Percentiles rank a stretch among this genome's conserved stretches.
phyloP scores from a whole-genome alignment of 1,284 basidiomycete genomes.

The Pisolithus thermaeus region DNA sequence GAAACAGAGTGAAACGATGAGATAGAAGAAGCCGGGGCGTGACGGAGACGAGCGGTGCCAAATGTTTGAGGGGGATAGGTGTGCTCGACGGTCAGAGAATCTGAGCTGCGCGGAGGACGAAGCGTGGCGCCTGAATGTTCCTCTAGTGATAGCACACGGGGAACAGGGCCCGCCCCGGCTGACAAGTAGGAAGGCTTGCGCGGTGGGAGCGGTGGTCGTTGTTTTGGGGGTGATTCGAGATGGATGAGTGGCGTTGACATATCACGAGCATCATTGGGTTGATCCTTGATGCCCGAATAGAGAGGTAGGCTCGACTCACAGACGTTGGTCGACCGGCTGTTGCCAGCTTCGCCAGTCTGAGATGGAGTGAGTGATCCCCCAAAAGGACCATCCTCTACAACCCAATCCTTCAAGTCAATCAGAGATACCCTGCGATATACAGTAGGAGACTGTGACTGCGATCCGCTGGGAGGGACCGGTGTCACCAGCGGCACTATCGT shows the following conservation, averaged over 20 bases:
- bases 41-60: constrained; percentile 34
- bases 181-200: constrained; percentile 53
- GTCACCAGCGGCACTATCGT: constrained; percentile 29
- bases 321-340: constrained; percentile 20
- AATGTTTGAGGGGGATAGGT: constrained; percentile 45
- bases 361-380: constrained; percentile 16
- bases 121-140: constrained; percentile 15
- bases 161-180: constrained; percentile 31
- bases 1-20: constrained; percentile 80
- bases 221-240: constrained; percentile 42
- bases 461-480: constrained; percentile 24
- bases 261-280: constrained; percentile 9
- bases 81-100: constrained; percentile 47
- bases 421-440: constrained; percentile 56
- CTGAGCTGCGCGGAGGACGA: constrained; percentile 33
- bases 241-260: constrained; percentile 44
- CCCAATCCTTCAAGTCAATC: constrained; percentile 71
- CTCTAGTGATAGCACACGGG: constrained; percentile 15
- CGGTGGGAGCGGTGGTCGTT: constrained; percentile 55
- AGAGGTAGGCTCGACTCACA: constrained; percentile 8
- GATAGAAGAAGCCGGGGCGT: constrained; percentile 62
- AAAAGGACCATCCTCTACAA: constrained; percentile 55
- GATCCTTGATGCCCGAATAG: not conserved
- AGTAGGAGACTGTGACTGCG: constrained; percentile 50
- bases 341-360: constrained; percentile 13